These are phyloP conservation scores for Globisporangium nodosum DNA, from an alignment of 352 stramenopile species.

Conservation along the genomic window DNA sequence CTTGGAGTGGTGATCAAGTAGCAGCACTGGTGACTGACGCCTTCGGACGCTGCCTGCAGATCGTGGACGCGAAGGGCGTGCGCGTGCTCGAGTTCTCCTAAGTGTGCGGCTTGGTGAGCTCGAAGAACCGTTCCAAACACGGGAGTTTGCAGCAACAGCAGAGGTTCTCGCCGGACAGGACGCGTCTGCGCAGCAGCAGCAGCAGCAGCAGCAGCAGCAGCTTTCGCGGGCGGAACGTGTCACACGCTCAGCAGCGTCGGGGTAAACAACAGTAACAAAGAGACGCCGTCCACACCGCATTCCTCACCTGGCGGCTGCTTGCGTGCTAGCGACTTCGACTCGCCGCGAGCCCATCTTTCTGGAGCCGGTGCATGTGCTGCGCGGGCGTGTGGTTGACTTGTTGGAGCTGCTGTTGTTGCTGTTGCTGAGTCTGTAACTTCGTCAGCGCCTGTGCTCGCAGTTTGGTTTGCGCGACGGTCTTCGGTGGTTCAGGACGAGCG, in stretches of 20 bases:
- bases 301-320: background rate
- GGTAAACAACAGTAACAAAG: background rate
- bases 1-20: background rate
- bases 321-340: slow-evolving; percentile 19
- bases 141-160: background rate
- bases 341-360: slow-evolving; percentile 10
- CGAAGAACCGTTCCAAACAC: no score
- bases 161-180: background rate
- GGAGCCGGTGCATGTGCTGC: slow-evolving; percentile 23
- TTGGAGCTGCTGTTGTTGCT: slow-evolving; percentile 4
- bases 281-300: background rate
- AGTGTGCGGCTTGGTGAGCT: background rate
- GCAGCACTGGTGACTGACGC: background rate
- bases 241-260: no score
- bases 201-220: no score
- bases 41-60: slow-evolving; percentile 2
- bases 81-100: slow-evolving; percentile 19
- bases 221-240: no score
- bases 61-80: slow-evolving; percentile 17
- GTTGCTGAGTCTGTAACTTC: slow-evolving; percentile 11
- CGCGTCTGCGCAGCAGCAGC: no score
- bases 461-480: slow-evolving; percentile 16
- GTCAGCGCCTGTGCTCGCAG: slow-evolving; percentile 18
- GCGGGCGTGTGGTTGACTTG: slow-evolving; percentile 11
- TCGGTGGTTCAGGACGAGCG: background rate